Conservation (phyloP, 176 grass and related monocot species). For the Aechmea fasciata region DNA sequence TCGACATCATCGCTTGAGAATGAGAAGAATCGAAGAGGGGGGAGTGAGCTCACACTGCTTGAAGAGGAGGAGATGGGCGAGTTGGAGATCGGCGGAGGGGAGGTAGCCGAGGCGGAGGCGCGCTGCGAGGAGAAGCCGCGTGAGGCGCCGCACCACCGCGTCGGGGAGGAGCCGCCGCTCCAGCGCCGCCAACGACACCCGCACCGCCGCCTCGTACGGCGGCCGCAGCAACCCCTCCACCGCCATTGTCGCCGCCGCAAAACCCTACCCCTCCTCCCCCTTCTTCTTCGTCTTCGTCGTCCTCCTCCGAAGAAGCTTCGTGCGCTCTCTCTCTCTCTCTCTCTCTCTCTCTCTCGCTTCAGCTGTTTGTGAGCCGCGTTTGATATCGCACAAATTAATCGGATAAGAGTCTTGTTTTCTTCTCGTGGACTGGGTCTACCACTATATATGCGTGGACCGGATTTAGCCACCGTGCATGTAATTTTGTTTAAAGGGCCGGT, state of each 20-base stretch:
- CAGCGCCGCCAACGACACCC: slow-evolving; percentile 43
- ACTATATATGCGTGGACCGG: too few species aligned
- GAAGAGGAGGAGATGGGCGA: slow-evolving; percentile 56
- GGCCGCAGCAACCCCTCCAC: slow-evolving; percentile 13
- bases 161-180: slow-evolving; percentile 88
- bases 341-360: too few species aligned
- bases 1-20: not conserved
- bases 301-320: too few species aligned
- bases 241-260: slow-evolving; percentile 5
- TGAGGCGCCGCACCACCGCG: slow-evolving; percentile 54
- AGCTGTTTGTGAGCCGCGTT: too few species aligned
- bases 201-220: slow-evolving; percentile 50
- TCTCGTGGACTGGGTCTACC: too few species aligned
- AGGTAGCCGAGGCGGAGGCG: slow-evolving; percentile 74
- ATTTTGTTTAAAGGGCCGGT: too few species aligned
- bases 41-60: slow-evolving; percentile 30
- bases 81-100: slow-evolving; percentile 69
- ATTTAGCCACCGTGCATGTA: too few species aligned
- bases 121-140: slow-evolving; percentile 62
- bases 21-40: not conserved
- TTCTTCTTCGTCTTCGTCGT: not conserved
- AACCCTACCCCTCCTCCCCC: not conserved
- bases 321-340: too few species aligned
- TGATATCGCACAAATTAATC: too few species aligned
- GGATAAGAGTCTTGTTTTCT: too few species aligned